A percentile compares a stretch with the other conserved stretches of the same genome.
Evolutionary conservation across 495 filamentous ascomycete species (phyloP).

Genomic region (Xylaria bambusicola): DNA sequence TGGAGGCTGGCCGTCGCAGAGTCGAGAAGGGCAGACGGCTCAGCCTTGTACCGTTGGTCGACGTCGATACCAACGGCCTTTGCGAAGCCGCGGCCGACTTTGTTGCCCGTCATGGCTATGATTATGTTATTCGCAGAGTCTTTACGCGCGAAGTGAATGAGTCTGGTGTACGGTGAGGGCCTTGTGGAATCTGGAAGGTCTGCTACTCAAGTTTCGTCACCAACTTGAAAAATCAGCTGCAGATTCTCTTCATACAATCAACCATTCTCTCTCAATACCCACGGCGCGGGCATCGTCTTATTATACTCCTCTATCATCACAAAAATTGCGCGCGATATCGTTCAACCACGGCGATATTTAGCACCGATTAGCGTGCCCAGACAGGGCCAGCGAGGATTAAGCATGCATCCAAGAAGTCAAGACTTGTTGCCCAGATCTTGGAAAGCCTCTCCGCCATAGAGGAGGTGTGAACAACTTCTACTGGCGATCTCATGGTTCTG

Average conservation of each 20-base stretch:
- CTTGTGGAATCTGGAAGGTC: neutral
- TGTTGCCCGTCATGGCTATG: slow-evolving; percentile 25
- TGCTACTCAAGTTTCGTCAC: too few relatives aligned
- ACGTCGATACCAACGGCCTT: slow-evolving; percentile 70
- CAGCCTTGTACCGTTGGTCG: slow-evolving; percentile 43
- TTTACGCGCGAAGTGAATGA: neutral
- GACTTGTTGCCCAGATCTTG: slow-evolving; percentile 1
- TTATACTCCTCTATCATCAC: neutral
- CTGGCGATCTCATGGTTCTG: neutral
- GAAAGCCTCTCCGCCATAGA: neutral
- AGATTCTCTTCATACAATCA: too few relatives aligned
- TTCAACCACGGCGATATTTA: neutral
- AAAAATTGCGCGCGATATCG: neutral
- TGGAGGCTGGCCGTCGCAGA: slow-evolving; percentile 65
- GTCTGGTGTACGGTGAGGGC: neutral
- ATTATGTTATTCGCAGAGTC: neutral
- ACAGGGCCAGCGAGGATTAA: slow-evolving; percentile 6
- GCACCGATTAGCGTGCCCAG: slow-evolving; percentile 9
- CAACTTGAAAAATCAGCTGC: too few relatives aligned
- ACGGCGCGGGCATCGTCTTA: neutral
- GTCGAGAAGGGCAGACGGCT: slow-evolving; percentile 51
- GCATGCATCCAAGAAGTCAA: slow-evolving; percentile 8
- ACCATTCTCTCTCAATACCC: neutral
- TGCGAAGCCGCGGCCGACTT: slow-evolving; percentile 68
- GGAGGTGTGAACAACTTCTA: neutral